Percentiles rank a stretch among this genome's conserved stretches.
Conservation (phyloP, 768 basidiomycete genomes). For the Boletus eberwhitei region DNA sequence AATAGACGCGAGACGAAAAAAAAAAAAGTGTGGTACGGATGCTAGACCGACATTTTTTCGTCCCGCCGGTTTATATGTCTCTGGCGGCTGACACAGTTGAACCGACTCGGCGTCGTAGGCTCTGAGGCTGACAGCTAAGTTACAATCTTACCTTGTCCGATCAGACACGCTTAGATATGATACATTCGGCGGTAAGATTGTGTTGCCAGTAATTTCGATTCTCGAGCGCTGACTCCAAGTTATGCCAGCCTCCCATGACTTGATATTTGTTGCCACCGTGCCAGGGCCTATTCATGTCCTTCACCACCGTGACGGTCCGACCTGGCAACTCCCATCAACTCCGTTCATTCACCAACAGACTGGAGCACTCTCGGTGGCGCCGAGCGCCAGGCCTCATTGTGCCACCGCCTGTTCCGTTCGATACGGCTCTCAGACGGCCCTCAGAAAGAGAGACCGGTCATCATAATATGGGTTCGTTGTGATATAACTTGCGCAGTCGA, state of each 20-base stretch:
- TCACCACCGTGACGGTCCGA: too few relatives aligned
- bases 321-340: background rate
- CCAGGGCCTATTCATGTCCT: background rate
- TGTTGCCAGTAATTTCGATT: background rate
- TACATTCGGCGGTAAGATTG: background rate
- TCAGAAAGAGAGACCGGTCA: background rate
- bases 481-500: background rate
- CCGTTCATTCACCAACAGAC: background rate
- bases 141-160: background rate
- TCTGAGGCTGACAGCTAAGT: constrained; percentile 17
- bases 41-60: background rate
- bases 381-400: background rate
- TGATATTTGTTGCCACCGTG: background rate
- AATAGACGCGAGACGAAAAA: background rate
- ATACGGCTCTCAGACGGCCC: background rate
- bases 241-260: background rate
- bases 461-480: background rate
- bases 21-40: background rate
- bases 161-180: background rate
- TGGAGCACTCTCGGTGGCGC: background rate
- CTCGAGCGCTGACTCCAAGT: background rate
- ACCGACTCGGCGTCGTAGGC: background rate
- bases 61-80: constrained; percentile 15
- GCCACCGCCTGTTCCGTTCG: background rate
- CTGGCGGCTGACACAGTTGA: constrained; percentile 22